Conservation (phyloP, 2,329 filamentous ascomycete species). For the Penicillium sp. region DNA sequence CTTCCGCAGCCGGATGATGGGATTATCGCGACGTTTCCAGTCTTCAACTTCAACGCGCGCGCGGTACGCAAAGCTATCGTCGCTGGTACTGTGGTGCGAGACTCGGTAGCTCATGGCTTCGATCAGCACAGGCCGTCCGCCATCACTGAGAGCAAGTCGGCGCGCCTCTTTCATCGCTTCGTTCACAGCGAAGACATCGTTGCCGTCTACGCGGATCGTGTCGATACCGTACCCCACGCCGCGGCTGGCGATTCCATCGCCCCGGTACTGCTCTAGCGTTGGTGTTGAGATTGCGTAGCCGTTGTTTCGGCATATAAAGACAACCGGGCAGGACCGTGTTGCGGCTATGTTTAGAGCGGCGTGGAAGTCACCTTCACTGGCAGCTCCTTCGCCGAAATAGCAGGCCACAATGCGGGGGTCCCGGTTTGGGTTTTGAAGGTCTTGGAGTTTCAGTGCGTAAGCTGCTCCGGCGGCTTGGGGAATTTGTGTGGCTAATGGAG, state of each 20-base stretch:
- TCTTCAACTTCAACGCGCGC: conserved; percentile 90
- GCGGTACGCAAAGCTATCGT: conserved; percentile 95
- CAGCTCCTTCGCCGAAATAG: conserved; percentile 89
- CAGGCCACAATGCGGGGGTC: conserved; percentile 70
- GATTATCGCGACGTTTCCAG: conserved; percentile 88
- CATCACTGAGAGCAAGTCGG: conserved; percentile 71
- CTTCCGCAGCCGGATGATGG: conserved; percentile 78
- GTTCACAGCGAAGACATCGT: conserved; percentile 85
- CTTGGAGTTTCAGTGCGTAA: conserved; percentile 81
- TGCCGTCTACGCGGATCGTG: conserved; percentile 89
- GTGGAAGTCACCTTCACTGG: conserved; percentile 89
- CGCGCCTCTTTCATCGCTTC: conserved; percentile 76
- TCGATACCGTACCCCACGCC: conserved; percentile 92
- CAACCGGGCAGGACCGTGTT: conserved; percentile 77
- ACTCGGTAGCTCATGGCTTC: conserved; percentile 99
- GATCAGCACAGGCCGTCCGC: conserved; percentile 79
- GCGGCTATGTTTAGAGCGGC: conserved; percentile 88
- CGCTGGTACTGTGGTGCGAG: conserved; percentile 92
- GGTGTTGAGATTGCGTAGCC: conserved; percentile 89
- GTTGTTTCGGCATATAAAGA: conserved; percentile 92
- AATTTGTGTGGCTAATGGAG: conserved; percentile 81
- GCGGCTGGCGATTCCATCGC: conserved; percentile 83
- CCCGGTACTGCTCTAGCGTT: conserved; percentile 84
- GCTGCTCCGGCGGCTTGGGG: conserved; percentile 84
- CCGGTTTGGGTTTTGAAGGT: conserved; percentile 65